A percentile compares a stretch with the other conserved stretches of the same genome.
Evolutionary conservation across 2,329 filamentous ascomycete genomes (phyloP).

Genomic region (Coniochaeta pulveracea): DNA sequence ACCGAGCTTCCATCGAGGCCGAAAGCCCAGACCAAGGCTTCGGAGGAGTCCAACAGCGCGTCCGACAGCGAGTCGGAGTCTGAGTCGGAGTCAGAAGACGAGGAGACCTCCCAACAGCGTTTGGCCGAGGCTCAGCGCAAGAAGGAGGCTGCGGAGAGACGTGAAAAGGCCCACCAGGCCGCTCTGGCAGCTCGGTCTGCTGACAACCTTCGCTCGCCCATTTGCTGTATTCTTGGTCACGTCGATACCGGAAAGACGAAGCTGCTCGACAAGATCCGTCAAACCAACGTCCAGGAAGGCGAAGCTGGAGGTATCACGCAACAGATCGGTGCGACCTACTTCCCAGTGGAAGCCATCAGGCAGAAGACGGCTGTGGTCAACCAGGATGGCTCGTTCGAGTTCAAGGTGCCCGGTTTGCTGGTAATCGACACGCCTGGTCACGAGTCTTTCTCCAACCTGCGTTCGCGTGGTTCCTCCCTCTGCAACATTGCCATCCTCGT

Average conservation of each 20-base stretch:
- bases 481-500: conserved; percentile 99
- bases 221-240: conserved; percentile 99
- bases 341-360: conserved; percentile 85
- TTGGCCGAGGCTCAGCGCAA: conserved; percentile 68
- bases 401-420: conserved; percentile 93
- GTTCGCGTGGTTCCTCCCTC: conserved; percentile 91
- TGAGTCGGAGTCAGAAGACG: conserved; percentile 55
- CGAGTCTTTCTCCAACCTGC: conserved; percentile 98
- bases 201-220: conserved; percentile 91
- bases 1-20: conserved; percentile 17
- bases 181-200: conserved; percentile 83
- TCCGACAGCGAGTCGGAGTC: conserved; percentile 23
- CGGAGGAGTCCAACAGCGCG: conserved; percentile 19
- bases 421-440: conserved; percentile 98
- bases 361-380: conserved; percentile 94
- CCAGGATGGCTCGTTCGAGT: conserved; percentile 77
- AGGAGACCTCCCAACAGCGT: conserved; percentile 62
- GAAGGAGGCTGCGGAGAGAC: conserved; percentile 76
- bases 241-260: conserved; percentile 99
- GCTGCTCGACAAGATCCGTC: conserved; percentile 92
- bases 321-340: conserved; percentile 98
- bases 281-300: conserved; percentile 97
- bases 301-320: conserved; percentile 99
- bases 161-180: conserved; percentile 83
- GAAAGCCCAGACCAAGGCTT: no score